Conservation (phyloP, 2,329 filamentous ascomycete genomes). For the Fonsecaea multimorphosa region DNA sequence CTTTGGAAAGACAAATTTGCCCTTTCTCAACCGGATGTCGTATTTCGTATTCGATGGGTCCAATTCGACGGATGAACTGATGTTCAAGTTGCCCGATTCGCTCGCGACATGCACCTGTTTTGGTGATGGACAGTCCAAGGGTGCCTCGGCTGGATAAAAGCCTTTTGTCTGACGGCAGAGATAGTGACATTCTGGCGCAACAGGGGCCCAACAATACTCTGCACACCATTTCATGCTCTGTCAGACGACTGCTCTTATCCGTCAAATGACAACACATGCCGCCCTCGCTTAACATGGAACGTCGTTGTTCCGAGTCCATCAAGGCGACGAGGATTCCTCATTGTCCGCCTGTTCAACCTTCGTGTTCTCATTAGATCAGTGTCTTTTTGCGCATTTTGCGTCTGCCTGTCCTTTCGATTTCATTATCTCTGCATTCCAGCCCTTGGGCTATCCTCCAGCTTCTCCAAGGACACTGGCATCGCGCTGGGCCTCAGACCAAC, state of each 20-base stretch:
- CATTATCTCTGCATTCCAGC: not conserved
- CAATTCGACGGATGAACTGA: not conserved
- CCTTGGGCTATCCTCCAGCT: not conserved
- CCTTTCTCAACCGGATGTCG: not conserved
- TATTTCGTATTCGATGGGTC: constrained; percentile 12
- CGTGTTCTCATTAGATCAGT: not conserved
- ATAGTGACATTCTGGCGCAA: not conserved
- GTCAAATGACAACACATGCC: not conserved
- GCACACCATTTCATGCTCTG: not conserved
- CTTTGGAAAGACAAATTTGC: not conserved
- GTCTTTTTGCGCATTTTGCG: not conserved
- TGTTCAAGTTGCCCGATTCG: constrained; percentile 4
- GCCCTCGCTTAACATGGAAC: constrained; percentile 5
- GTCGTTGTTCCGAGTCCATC: constrained; percentile 1
- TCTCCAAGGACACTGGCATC: not conserved
- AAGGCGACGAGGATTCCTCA: not conserved
- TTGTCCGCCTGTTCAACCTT: not conserved
- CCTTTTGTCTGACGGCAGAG: not conserved
- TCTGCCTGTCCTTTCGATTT: constrained; percentile 3
- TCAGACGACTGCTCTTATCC: not conserved
- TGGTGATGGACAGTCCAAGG: constrained; percentile 2
- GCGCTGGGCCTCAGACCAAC: not conserved
- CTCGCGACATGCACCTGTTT: constrained; percentile 18
- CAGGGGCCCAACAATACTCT: not conserved
- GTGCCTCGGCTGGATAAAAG: constrained; percentile 6